Evolutionary conservation across 176 grass and related monocot genomes (phyloP), one percentile per base, ranked within the genome.

Genomic region (Aegilops sharonensis): DNA sequence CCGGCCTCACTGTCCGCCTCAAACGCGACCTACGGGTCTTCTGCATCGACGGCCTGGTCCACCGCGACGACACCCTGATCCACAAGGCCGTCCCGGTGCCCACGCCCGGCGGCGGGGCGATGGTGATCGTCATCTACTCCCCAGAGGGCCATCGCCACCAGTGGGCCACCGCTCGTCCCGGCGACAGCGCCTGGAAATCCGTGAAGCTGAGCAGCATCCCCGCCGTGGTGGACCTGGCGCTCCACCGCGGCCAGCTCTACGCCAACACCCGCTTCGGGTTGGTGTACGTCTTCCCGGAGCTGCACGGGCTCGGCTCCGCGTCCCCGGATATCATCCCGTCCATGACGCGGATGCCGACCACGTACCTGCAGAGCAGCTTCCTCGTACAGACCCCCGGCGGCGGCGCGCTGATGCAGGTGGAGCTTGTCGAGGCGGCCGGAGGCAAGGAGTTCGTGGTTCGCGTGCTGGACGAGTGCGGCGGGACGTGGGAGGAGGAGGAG

Each of bases 241-340:
- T 87, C 25, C 85, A 87, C 89, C 11, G 18, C 5, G 89, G 89
- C 0, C 74, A 68, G 74, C 89, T 90, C 34, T 87, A 90, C 84
- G 85, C 89, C 67, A 90, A 90, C 85, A 90, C 80, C 57, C 60
- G 34, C 66, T 87, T 60, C 67, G 80, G 84, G 66, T 42, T 90
- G 65, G 85, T 87, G 32, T 90, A 90, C 74, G 79, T 32, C 9
- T 90, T 79, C 89, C 75, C 74, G 2, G 89, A 90, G 89, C 80
- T 90, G 4, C 59, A 62, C 25, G 84, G 80, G 4, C 65, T 90
- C 31, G 75, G 74, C 31, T 90, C 79, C 5, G 84, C 89, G 1
- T 90, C 85, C 30, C 84, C 80, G 13, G 89, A 90, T 45, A 90
- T 87, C 74, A 74, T 87, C 80, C 89, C 89, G 4, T 87, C 80